Evolutionary conservation across 176 grass and related monocot genomes (phyloP).

Genomic region (Ensete ventricosum): DNA sequence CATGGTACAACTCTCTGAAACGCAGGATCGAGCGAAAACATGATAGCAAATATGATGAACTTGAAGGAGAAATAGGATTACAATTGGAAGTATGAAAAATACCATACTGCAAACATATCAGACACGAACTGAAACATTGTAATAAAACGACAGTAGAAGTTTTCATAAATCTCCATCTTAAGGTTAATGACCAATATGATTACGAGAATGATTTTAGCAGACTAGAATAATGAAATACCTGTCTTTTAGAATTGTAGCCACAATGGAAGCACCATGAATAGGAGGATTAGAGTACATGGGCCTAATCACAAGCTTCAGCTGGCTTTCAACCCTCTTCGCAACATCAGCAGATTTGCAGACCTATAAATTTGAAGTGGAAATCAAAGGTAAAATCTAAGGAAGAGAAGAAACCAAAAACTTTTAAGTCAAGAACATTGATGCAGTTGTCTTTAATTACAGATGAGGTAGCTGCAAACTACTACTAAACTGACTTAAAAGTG

Average conservation of each 20-base stretch:
- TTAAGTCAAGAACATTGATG: background rate
- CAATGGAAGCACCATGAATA: conserved; percentile 93
- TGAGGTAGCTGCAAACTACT: background rate
- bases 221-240: conserved; percentile 24
- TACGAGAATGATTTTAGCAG: background rate
- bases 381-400: background rate
- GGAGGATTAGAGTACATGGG: conserved; percentile 99
- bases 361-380: conserved; percentile 34
- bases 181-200: background rate
- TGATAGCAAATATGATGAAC: background rate
- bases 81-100: too few species aligned
- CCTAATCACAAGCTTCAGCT: conserved; percentile 99
- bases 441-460: background rate
- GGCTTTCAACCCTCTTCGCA: conserved; percentile 81
- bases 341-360: conserved; percentile 80
- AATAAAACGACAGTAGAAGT: too few species aligned
- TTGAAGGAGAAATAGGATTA: background rate
- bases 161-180: background rate
- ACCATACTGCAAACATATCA: too few species aligned
- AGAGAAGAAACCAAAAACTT: too few species aligned
- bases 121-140: too few species aligned
- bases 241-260: conserved; percentile 82
- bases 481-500: background rate
- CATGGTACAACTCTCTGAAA: conserved; percentile 62
- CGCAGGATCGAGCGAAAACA: background rate